Evolutionary conservation across 1,284 basidiomycete genomes (phyloP), one percentile per base, ranked within the genome.

Genomic region (Taiwanofungus camphoratus): DNA sequence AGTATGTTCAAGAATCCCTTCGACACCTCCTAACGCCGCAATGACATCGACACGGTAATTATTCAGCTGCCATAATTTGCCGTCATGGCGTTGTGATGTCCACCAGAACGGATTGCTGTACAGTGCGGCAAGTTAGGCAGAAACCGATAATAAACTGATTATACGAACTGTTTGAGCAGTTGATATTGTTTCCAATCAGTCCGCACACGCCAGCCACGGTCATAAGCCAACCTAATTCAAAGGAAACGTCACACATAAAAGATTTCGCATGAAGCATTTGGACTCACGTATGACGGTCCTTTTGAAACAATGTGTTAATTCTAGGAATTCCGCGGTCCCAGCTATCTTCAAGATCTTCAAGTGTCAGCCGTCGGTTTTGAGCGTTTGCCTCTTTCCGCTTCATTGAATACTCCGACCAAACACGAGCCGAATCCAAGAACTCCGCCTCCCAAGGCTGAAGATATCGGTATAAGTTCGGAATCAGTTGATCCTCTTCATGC

Each of bases 341-440:
- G 58, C 88, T 92, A 61, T 97, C 93, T 63, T 97, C 93, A 18
- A 97, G 74, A 73, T 97, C 94, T 62, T 98, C 94, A n/a, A 97
- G 73, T 1, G 94, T 98, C 36, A 98, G 72, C 19, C 96, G 84
- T 46, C 95, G 86, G 66, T 99, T 98, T 63, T 97, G 92, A 2
- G 95, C 93, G 52, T 93, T 95, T 16, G 95, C 96, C 63, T 99
- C 96, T 67, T 98, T 98, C 52, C 96, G 76, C 77, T 99, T 99
- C 90, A 97, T 91, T 0, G 96, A 96, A 64, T 99, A 99, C 67
- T 99, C 96, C 2, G 90, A 92, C 96, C 96, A 99, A 21, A 99
- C 96, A 52, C 96, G 91, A 30, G 93, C 93, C 4, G 92, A 96
- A 63, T 99, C 96, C 52, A 96, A 67, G 71, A 99, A 99, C 65